These are phyloP conservation scores for Cladophialophora yegresii DNA, from an alignment of 2,329 filamentous ascomycete species.

Conservation along the genomic window DNA sequence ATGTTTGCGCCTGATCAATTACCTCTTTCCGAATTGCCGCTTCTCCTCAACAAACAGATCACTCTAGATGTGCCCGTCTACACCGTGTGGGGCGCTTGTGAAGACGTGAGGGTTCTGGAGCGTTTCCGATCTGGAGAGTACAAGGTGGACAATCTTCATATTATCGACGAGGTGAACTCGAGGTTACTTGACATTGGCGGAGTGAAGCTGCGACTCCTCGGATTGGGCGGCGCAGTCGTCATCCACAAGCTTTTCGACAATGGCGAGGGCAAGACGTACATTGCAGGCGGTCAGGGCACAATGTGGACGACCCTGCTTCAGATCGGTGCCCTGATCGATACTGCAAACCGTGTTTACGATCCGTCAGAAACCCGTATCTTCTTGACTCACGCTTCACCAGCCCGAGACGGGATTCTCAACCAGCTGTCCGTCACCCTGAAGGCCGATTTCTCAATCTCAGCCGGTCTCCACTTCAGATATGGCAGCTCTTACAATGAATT, in stretches of 20 bases:
- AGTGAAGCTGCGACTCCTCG: constrained; percentile 90
- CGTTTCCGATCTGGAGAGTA: constrained; percentile 98
- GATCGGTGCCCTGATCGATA: constrained; percentile 97
- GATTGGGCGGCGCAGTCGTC: constrained; percentile 91
- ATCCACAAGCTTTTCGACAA: constrained; percentile 99
- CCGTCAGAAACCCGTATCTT: constrained; percentile 96
- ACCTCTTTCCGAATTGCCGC: constrained; percentile 86
- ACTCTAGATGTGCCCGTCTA: constrained; percentile 96
- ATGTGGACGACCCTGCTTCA: constrained; percentile 99
- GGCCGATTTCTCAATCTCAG: constrained; percentile 96
- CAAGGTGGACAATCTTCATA: constrained; percentile 95
- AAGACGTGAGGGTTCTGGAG: constrained; percentile 95
- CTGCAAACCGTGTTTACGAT: constrained; percentile 96
- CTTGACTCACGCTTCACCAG: constrained; percentile 93
- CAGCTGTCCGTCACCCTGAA: constrained; percentile 97
- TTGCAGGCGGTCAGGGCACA: constrained; percentile 95
- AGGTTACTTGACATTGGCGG: constrained; percentile 92
- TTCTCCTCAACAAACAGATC: constrained; percentile 82
- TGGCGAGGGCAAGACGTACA: constrained; percentile 94
- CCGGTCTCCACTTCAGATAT: constrained; percentile 96
- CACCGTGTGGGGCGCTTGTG: constrained; percentile 98
- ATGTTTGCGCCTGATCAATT: constrained; percentile 80
- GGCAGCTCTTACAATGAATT: constrained; percentile 99
- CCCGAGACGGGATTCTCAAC: constrained; percentile 93
- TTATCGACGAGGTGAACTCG: constrained; percentile 97